Conservation (phyloP, 345 rosid species). For the Arabidopsis suecica region DNA sequence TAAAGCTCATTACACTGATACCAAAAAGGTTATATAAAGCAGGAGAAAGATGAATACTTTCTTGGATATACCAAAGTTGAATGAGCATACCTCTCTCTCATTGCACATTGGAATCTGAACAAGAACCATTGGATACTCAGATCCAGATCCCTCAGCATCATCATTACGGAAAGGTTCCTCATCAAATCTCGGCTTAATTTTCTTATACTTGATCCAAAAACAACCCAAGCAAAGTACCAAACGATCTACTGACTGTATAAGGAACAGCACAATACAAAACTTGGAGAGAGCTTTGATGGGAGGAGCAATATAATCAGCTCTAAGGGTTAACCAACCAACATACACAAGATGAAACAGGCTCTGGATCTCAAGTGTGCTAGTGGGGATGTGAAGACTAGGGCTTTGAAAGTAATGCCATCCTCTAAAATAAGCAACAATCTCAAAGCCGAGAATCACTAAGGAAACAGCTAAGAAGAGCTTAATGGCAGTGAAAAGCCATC, state of each 20-base stretch:
- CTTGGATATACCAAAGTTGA: not conserved
- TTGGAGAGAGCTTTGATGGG: constrained; percentile 61
- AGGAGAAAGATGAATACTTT: not conserved
- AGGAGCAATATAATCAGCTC: constrained; percentile 79
- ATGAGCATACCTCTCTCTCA: constrained; percentile 66
- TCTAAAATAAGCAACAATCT: constrained; percentile 69
- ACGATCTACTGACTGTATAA: constrained; percentile 79
- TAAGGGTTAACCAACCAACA: constrained; percentile 63
- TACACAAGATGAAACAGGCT: constrained; percentile 68
- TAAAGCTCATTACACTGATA: constrained; percentile 23
- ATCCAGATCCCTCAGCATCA: constrained; percentile 61
- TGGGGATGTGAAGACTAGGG: constrained; percentile 68
- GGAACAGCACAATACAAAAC: constrained; percentile 73
- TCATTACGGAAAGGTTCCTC: constrained; percentile 61
- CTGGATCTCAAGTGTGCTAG: constrained; percentile 58
- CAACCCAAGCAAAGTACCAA: constrained; percentile 76
- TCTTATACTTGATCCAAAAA: constrained; percentile 81
- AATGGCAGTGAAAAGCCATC: constrained; percentile 61
- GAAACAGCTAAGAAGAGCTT: constrained; percentile 60
- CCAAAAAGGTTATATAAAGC: constrained; percentile 8
- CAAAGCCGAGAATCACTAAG: constrained; percentile 61
- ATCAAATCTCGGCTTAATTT: constrained; percentile 62
- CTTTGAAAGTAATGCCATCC: constrained; percentile 82
- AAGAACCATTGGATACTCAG: constrained; percentile 77
- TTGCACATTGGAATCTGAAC: constrained; percentile 92